These are phyloP conservation scores for Acer saccharum DNA, from an alignment of 345 rosid species.

Conservation along the genomic window DNA sequence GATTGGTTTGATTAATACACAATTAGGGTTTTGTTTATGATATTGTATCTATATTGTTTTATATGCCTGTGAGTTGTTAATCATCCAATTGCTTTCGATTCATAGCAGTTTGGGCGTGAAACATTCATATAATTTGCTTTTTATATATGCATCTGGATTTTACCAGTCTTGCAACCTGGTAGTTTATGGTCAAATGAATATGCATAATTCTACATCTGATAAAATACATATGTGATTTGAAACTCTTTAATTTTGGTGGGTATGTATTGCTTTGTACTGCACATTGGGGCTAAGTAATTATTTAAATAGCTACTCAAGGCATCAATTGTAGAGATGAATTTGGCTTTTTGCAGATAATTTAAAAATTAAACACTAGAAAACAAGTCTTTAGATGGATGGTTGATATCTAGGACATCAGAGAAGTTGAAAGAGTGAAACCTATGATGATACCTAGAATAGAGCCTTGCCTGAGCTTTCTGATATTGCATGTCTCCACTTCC, in stretches of 20 bases:
- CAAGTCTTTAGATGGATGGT: neutral
- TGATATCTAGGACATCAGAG: neutral
- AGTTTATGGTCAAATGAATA: neutral
- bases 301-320: neutral
- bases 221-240: neutral
- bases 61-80: neutral
- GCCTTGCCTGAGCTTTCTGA: neutral
- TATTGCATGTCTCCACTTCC: neutral
- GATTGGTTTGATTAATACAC: neutral
- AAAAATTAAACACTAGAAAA: neutral
- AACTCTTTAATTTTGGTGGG: neutral
- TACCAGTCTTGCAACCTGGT: neutral
- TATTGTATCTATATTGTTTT: neutral
- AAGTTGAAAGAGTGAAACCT: neutral
- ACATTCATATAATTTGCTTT: neutral
- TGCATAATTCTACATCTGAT: neutral
- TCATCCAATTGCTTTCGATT: neutral
- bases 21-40: slow-evolving; percentile 40
- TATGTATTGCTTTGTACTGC: neutral
- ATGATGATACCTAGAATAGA: neutral
- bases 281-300: neutral
- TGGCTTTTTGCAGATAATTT: neutral
- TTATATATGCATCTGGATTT: neutral
- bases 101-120: neutral
- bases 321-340: neutral